Percentiles rank a stretch among this genome's conserved stretches.
These are phyloP conservation scores for Sporothrix phasma DNA, from an alignment of 2,329 filamentous ascomycete species.

Conservation along the genomic window DNA sequence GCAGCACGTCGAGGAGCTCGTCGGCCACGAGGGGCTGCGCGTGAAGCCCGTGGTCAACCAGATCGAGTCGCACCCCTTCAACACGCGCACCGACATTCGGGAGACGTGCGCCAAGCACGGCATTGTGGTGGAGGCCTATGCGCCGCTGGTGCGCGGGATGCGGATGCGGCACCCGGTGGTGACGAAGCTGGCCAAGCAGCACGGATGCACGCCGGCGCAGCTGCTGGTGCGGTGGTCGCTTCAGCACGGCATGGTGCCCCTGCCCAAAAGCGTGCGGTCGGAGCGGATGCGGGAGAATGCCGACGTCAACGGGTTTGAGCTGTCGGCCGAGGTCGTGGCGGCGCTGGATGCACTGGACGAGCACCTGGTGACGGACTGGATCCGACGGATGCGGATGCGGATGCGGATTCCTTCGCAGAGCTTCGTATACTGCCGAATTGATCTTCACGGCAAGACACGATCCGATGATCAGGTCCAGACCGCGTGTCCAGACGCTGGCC, in stretches of 20 bases:
- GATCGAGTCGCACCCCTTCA: conserved; percentile 76
- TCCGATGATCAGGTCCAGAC: no score
- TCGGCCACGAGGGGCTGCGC: conserved; percentile 42
- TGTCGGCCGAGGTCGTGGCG: conserved; percentile 53
- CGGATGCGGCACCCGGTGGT: conserved; percentile 60
- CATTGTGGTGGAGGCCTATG: conserved; percentile 70
- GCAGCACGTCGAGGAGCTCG: conserved; percentile 61
- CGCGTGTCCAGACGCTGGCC: no score
- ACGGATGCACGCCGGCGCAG: conserved; percentile 61
- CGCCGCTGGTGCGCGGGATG: conserved; percentile 61
- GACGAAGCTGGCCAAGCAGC: conserved; percentile 52
- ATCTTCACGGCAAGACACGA: neutral
- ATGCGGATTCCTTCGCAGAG: no score
- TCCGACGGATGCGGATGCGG: conserved; percentile 9
- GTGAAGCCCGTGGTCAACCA: conserved; percentile 65
- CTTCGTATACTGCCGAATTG: no score
- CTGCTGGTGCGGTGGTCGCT: conserved; percentile 68
- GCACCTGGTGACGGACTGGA: conserved; percentile 58
- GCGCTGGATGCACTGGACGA: conserved; percentile 58
- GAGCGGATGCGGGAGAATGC: conserved; percentile 57
- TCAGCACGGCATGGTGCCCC: conserved; percentile 61
- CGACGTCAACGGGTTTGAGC: conserved; percentile 48
- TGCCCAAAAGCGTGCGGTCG: conserved; percentile 61
- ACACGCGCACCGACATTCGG: conserved; percentile 58
- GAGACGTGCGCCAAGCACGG: conserved; percentile 53